A percentile compares a stretch with the other conserved stretches of the same genome.
Conservation (phyloP, 2,329 filamentous ascomycete species). For the Fusarium siculi region DNA sequence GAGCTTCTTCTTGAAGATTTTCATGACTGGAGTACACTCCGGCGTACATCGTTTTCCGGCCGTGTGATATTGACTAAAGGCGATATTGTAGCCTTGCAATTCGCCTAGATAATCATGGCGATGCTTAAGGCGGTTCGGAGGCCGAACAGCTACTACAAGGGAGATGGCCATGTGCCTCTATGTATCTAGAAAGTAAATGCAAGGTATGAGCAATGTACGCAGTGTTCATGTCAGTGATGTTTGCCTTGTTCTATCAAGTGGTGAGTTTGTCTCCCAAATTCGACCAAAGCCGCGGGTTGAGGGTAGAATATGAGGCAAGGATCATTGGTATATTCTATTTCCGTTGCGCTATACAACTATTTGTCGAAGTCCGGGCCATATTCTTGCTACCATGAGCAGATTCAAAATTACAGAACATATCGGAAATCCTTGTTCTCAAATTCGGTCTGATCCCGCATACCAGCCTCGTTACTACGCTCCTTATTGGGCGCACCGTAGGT, state of each 20-base stretch:
- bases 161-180: background rate
- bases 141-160: background rate
- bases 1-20: background rate
- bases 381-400: too few relatives aligned
- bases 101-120: background rate
- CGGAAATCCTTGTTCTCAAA: constrained; percentile 21
- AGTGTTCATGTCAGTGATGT: background rate
- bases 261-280: background rate
- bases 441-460: constrained; percentile 22
- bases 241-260: background rate
- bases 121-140: background rate
- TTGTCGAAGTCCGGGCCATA: background rate
- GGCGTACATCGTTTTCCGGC: background rate
- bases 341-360: background rate
- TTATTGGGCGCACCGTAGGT: constrained; percentile 10
- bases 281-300: background rate
- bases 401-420: background rate
- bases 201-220: background rate
- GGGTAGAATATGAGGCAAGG: background rate
- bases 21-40: background rate
- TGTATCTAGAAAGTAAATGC: background rate
- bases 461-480: constrained; percentile 18
- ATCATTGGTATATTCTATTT: background rate
- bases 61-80: background rate
- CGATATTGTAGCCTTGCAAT: background rate